phyloP scores from a whole-genome alignment of 2,329 filamentous ascomycete genomes.

The Fusarium ramigenum region DNA sequence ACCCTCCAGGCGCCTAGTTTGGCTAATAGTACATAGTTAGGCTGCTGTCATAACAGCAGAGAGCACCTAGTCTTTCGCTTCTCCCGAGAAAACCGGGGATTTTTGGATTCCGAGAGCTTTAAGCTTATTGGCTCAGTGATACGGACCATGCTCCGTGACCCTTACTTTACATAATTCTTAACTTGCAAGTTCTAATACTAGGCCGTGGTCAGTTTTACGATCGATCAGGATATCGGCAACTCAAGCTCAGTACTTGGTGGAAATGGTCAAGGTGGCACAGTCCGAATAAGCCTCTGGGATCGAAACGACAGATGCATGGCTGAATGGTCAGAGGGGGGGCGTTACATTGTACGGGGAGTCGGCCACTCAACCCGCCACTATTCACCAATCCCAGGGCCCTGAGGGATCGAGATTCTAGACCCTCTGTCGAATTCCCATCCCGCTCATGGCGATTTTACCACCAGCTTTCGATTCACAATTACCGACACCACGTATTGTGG shows the following conservation, averaged over 20 bases:
- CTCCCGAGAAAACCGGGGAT: neutral
- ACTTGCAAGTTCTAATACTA: neutral
- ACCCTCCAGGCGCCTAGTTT: neutral
- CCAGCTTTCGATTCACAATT: slow-evolving; percentile 7
- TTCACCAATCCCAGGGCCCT: slow-evolving; percentile 14
- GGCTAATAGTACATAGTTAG: neutral
- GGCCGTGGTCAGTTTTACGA: neutral
- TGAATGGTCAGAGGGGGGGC: neutral
- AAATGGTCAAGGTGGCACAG: slow-evolving; percentile 9
- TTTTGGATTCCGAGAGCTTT: neutral
- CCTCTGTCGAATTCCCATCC: slow-evolving; percentile 37
- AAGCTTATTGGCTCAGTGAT: slow-evolving; percentile 2
- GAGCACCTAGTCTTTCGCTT: neutral
- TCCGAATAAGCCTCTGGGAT: slow-evolving; percentile 9
- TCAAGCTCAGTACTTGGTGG: neutral
- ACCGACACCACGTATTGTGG: slow-evolving; percentile 4
- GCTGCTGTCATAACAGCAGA: neutral
- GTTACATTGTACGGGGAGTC: slow-evolving; percentile 21
- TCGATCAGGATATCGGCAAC: neutral
- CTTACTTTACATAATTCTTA: neutral
- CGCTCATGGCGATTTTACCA: slow-evolving; percentile 26
- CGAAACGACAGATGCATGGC: slow-evolving; percentile 14
- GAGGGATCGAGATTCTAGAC: slow-evolving; percentile 39
- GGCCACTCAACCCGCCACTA: slow-evolving; percentile 5
- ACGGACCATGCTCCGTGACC: neutral